Base-by-base conservation (phyloP, 352 stramenopile genomes). In the Peronospora destructor region DNA sequence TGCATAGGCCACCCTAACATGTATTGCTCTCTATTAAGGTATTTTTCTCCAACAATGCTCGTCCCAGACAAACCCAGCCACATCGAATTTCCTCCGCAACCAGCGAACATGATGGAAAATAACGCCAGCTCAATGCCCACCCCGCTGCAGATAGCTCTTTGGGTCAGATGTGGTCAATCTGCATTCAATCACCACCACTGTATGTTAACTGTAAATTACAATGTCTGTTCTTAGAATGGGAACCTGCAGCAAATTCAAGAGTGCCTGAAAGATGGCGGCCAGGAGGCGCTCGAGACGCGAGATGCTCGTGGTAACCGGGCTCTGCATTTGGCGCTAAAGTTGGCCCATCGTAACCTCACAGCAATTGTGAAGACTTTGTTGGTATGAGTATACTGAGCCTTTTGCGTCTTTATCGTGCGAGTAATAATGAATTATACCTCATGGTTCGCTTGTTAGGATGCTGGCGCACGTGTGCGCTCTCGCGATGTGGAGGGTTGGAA, bases 241-340 rank as follows among this genome's bases (percentile, higher is more conserved):
- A 77, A 77, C 40, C 43, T 79, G 33, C 35, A 73, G 19, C 76
- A 87, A 60, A 80, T 85, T 16, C 48, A 47, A 8, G 56, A 73
- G 16, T 70, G 42, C 32, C 41, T 85, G 7, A 29, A 52, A 7
- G 26, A 32, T 43, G 45, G 28, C 14, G 48, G 64, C 58, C 17
- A 35, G n/a, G 19, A 76, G 2, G 57, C 59, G 16, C 43, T 87
- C 7, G 73, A 87, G 47, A 64, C 65, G 21, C 64, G 69, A 42
- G 76, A 87, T 49, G 37, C 23, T 10, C 71, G 64, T 43, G 76
- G 76, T 42, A 84, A 87, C 19, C 73, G 76, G 13, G 72, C 73
- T 30, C 50, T 87, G 30, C 76, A 85, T 52, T 49, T 87, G 40
- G 69, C 76, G 12, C 47, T 87, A 38, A 87, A 87, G 55, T 80